These are phyloP conservation scores for Botryotinia globosa DNA, from an alignment of 2,329 filamentous ascomycete genomes.

Conservation along the genomic window DNA sequence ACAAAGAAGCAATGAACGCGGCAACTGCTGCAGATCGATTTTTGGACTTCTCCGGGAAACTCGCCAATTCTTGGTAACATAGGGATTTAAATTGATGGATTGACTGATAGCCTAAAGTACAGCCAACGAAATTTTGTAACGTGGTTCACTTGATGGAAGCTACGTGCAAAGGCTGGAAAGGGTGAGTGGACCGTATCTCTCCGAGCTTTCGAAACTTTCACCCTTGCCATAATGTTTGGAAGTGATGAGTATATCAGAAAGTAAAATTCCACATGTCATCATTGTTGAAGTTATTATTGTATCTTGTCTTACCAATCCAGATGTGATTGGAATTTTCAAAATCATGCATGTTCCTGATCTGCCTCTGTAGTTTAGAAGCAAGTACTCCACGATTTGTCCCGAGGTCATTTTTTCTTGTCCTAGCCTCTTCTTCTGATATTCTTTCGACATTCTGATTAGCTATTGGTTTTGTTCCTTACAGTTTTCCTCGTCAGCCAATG, in stretches of 20 bases:
- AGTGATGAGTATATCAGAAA: not conserved
- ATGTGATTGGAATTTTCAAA: not conserved
- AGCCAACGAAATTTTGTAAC: not conserved
- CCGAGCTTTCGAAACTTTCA: not conserved
- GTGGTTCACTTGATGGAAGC: not conserved
- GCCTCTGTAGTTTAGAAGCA: not conserved
- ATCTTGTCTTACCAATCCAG: not conserved
- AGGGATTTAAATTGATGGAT: not conserved
- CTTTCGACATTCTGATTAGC: not conserved
- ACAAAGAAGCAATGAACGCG: slow-evolving; percentile 37
- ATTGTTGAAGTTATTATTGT: not conserved
- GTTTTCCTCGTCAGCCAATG: not conserved
- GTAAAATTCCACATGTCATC: not conserved
- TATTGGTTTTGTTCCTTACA: not conserved
- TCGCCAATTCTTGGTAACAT: not conserved
- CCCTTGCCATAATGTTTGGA: not conserved
- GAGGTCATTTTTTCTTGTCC: not conserved
- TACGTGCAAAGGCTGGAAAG: not conserved
- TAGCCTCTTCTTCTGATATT: not conserved
- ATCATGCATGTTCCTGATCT: not conserved
- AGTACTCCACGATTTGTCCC: not conserved
- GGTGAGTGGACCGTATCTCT: not conserved
- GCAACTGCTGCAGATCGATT: slow-evolving; percentile 12
- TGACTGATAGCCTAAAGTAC: not conserved
- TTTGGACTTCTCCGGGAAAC: not conserved